Evolutionary conservation across 306 rosid genomes (phyloP).

Genomic region (Acacia confusa): DNA sequence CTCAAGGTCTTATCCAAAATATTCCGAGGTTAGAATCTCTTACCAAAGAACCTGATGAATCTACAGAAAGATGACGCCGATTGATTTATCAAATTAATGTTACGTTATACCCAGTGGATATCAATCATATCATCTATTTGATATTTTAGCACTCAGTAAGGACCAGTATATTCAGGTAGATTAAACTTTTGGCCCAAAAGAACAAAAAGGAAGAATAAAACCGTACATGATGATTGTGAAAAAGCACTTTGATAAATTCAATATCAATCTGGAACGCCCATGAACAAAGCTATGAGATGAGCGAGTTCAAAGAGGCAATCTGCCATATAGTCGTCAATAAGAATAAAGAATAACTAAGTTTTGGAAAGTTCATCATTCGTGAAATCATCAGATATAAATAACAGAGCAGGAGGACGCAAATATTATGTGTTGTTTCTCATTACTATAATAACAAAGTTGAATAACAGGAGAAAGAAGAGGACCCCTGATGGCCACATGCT

Average conservation of each 20-base stretch:
- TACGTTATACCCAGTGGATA: not conserved
- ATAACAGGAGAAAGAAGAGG: constrained; percentile 33
- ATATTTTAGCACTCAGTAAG: not conserved
- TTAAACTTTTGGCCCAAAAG: not conserved
- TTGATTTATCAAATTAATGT: not conserved
- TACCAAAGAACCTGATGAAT: not conserved
- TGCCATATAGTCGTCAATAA: not conserved
- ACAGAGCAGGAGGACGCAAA: constrained; percentile 15
- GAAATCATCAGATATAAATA: not conserved
- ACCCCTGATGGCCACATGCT: constrained; percentile 41
- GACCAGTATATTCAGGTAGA: constrained; percentile 4
- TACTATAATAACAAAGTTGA: constrained; percentile 21
- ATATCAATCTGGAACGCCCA: constrained; percentile 3
- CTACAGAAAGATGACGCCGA: not conserved
- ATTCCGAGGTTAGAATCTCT: constrained; percentile 20
- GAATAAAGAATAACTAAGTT: not conserved
- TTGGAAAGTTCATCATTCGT: not conserved
- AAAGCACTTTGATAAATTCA: constrained; percentile 11
- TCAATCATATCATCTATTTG: not conserved
- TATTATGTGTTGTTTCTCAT: constrained; percentile 18
- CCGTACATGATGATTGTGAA: constrained; percentile 29
- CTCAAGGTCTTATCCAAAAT: not conserved
- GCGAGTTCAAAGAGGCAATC: not conserved
- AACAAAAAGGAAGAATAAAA: constrained; percentile 2
- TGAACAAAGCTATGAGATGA: constrained; percentile 2